A percentile compares a stretch with the other conserved stretches of the same genome.
Evolutionary conservation across 495 filamentous ascomycete genomes (phyloP).

Genomic region (Trichoderma gamsii): DNA sequence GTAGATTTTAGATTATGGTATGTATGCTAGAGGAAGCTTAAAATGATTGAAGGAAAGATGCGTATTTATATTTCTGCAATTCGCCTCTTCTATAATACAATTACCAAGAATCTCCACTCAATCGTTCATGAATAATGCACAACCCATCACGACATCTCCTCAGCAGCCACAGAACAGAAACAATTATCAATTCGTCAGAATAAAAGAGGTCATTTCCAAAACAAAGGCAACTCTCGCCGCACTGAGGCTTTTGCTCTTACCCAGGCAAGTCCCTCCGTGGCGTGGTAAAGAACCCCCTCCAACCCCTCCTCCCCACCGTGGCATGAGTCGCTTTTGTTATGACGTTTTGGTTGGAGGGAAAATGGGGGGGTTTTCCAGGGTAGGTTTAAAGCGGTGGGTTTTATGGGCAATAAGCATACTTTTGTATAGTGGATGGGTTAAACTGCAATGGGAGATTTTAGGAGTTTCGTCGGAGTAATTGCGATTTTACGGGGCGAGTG

Average conservation of each 20-base stretch:
- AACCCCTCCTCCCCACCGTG: conserved; percentile 1
- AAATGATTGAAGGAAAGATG: background rate
- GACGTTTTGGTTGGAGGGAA: background rate
- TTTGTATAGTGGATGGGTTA: background rate
- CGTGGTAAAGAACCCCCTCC: background rate
- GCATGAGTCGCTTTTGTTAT: background rate
- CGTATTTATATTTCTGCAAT: background rate
- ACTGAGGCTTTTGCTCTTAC: conserved; percentile 3
- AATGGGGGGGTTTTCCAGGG: background rate
- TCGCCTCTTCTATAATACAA: background rate
- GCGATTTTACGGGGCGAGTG: too few relatives aligned
- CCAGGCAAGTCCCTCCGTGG: conserved; percentile 4
- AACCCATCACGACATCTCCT: too few relatives aligned
- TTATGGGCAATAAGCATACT: background rate
- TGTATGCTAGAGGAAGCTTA: background rate
- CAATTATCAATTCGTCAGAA: background rate
- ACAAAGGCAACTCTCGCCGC: conserved; percentile 2
- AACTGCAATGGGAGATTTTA: too few relatives aligned
- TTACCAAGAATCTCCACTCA: background rate
- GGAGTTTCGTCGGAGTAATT: too few relatives aligned
- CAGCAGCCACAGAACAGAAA: background rate
- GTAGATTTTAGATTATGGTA: background rate
- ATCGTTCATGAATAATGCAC: too few relatives aligned
- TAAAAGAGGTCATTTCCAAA: background rate
- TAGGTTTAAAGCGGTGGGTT: background rate